phyloP scores from a whole-genome alignment of 495 filamentous ascomycete genomes.

The Clohesyomyces aquaticus region DNA sequence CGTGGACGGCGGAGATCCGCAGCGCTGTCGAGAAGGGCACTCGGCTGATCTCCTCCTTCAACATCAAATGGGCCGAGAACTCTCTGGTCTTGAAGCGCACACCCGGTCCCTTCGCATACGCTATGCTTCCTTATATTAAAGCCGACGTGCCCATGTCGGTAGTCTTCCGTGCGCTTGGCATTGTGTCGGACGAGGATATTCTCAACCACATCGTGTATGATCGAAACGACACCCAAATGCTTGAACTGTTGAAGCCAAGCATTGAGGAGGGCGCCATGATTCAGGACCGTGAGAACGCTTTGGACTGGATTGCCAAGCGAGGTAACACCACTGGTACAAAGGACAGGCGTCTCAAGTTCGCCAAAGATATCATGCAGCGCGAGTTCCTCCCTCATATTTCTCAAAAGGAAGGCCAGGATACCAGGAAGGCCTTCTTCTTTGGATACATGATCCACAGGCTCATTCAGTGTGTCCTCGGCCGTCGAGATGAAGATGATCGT shows the following conservation, averaged over 20 bases:
- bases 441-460: slow-evolving; percentile 98
- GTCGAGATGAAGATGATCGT: slow-evolving; percentile 91
- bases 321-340: slow-evolving; percentile 75
- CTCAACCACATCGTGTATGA: slow-evolving; percentile 97
- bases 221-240: slow-evolving; percentile 90
- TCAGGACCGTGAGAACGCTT: slow-evolving; percentile 91
- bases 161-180: slow-evolving; percentile 91
- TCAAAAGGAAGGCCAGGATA: slow-evolving; percentile 94
- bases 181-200: slow-evolving; percentile 98
- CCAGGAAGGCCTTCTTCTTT: slow-evolving; percentile 95
- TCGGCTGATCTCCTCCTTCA: slow-evolving; percentile 84
- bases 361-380: slow-evolving; percentile 92
- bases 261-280: slow-evolving; percentile 96
- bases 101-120: slow-evolving; percentile 84
- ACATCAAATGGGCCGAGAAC: slow-evolving; percentile 84
- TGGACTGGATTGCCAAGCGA: slow-evolving; percentile 95
- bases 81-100: slow-evolving; percentile 75
- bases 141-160: slow-evolving; percentile 90
- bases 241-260: slow-evolving; percentile 95
- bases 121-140: slow-evolving; percentile 89
- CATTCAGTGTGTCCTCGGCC: slow-evolving; percentile 85
- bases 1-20: slow-evolving; percentile 92
- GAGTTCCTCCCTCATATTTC: slow-evolving; percentile 96
- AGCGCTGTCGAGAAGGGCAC: slow-evolving; percentile 97
- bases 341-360: slow-evolving; percentile 86